These are phyloP conservation scores for Peterozyma toletana DNA, from an alignment of 805 yeast species.

Conservation along the genomic window DNA sequence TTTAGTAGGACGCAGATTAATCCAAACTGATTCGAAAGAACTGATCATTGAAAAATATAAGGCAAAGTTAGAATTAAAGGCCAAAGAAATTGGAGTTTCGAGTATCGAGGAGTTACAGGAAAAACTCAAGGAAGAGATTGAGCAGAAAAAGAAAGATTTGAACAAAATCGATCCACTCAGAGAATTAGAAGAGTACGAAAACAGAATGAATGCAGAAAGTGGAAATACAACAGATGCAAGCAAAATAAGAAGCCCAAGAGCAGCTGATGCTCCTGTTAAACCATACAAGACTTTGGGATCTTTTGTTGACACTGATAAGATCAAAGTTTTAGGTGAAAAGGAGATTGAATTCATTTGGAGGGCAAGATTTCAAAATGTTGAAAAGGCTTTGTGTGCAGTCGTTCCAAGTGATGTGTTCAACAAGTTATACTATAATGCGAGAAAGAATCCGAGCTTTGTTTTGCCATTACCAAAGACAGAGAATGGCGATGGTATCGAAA, in stretches of 20 bases:
- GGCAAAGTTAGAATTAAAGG: slow-evolving; percentile 31
- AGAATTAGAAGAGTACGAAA: slow-evolving; percentile 47
- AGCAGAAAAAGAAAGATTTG: slow-evolving; percentile 45
- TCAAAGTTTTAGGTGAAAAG: slow-evolving; percentile 42
- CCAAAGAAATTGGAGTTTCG: slow-evolving; percentile 32
- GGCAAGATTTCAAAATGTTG: slow-evolving; percentile 65
- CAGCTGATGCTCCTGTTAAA: slow-evolving; percentile 16
- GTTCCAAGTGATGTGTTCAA: slow-evolving; percentile 52
- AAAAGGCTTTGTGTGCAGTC: slow-evolving; percentile 57
- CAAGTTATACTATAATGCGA: slow-evolving; percentile 58
- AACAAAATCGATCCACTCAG: slow-evolving; percentile 61
- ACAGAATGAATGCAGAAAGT: slow-evolving; percentile 12
- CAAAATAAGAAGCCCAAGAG: slow-evolving; percentile 28
- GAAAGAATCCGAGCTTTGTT: slow-evolving; percentile 75
- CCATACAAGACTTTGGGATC: slow-evolving; percentile 72
- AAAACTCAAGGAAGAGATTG: slow-evolving; percentile 55
- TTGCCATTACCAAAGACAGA: slow-evolving; percentile 75
- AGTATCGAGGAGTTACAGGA: slow-evolving; percentile 54
- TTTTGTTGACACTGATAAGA: slow-evolving; percentile 63
- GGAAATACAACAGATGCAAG: slow-evolving; percentile 15
- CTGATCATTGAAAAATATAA: slow-evolving; percentile 30
- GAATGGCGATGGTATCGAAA: slow-evolving; percentile 48
- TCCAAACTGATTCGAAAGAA: slow-evolving; percentile 15
- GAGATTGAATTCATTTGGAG: slow-evolving; percentile 85
- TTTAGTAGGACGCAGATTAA: no score